Conservation (phyloP, 192 early-diverging fungal species). For the Borealophlyctis nickersoniae region DNA sequence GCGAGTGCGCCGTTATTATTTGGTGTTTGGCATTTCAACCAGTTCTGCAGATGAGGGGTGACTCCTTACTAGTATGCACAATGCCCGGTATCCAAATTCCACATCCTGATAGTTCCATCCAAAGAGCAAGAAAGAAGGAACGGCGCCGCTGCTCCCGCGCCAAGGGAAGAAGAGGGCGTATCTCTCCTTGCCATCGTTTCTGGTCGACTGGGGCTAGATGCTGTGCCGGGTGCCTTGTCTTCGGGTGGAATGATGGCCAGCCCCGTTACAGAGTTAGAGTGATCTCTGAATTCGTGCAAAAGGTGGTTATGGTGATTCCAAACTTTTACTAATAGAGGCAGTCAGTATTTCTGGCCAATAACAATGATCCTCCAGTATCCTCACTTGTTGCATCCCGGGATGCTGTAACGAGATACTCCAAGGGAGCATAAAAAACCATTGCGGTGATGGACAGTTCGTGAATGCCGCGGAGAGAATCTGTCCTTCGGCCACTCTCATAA, state of each 20-base stretch:
- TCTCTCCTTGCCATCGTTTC: conserved; percentile 20
- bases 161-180: too few species aligned
- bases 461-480: conserved; percentile 33
- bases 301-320: conserved; percentile 43
- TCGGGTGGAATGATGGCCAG: conserved; percentile 30
- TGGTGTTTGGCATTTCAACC: background rate
- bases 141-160: conserved; percentile 21
- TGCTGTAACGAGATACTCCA: conserved; percentile 47
- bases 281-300: conserved; percentile 39
- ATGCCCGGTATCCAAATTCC: conserved; percentile 45
- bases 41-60: background rate
- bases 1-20: background rate
- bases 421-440: conserved; percentile 35
- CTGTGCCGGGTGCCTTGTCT: background rate
- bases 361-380: too few species aligned
- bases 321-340: conserved; percentile 56
- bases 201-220: background rate
- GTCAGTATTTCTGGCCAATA: conserved; percentile 1
- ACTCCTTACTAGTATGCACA: conserved; percentile 36
- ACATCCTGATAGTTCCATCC: conserved; percentile 49
- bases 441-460: conserved; percentile 49
- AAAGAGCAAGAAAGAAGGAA: conserved; percentile 45
- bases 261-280: conserved; percentile 44
- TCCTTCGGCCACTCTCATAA: conserved; percentile 34
- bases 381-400: conserved; percentile 50